Evolutionary conservation across 2,329 filamentous ascomycete genomes (phyloP).

Genomic region (Conoideocrella luteorostrata): DNA sequence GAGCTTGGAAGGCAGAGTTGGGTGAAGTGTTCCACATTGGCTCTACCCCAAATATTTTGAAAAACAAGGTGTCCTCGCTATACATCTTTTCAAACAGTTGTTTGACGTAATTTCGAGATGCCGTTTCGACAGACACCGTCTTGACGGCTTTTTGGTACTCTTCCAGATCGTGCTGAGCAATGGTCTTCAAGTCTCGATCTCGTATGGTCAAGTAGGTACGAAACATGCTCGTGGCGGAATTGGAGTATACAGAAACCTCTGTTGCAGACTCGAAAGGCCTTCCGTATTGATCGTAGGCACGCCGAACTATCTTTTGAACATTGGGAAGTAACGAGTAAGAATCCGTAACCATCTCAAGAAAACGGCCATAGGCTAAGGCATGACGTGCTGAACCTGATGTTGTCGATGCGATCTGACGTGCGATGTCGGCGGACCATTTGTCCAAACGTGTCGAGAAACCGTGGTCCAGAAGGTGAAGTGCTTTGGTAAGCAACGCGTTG

Average conservation of each 20-base stretch:
- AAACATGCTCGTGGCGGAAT: conserved; percentile 48
- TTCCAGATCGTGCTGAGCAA: conserved; percentile 48
- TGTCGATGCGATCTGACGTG: conserved; percentile 46
- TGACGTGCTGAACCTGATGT: conserved; percentile 54
- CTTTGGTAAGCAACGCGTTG: conserved; percentile 66
- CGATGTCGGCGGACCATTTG: conserved; percentile 47
- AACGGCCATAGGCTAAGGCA: conserved; percentile 54
- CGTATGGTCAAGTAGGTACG: conserved; percentile 46
- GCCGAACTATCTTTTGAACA: conserved; percentile 44
- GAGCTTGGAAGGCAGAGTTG: conserved; percentile 43
- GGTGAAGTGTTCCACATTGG: conserved; percentile 43
- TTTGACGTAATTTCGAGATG: conserved; percentile 51
- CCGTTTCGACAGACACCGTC: conserved; percentile 44
- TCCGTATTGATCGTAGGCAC: conserved; percentile 47
- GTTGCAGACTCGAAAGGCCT: conserved; percentile 34
- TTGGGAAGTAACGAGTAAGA: conserved; percentile 51
- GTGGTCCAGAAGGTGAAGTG: conserved; percentile 55
- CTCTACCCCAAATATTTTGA: conserved; percentile 50
- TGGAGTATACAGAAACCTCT: conserved; percentile 47
- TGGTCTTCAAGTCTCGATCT: conserved; percentile 45
- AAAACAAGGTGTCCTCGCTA: conserved; percentile 47
- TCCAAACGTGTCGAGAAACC: conserved; percentile 48
- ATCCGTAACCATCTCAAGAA: conserved; percentile 51
- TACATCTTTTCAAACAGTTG: conserved; percentile 53
- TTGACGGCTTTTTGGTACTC: conserved; percentile 48